These are phyloP conservation scores for Aechmea fasciata DNA, from an alignment of 176 grass and related monocot species.

Conservation along the genomic window DNA sequence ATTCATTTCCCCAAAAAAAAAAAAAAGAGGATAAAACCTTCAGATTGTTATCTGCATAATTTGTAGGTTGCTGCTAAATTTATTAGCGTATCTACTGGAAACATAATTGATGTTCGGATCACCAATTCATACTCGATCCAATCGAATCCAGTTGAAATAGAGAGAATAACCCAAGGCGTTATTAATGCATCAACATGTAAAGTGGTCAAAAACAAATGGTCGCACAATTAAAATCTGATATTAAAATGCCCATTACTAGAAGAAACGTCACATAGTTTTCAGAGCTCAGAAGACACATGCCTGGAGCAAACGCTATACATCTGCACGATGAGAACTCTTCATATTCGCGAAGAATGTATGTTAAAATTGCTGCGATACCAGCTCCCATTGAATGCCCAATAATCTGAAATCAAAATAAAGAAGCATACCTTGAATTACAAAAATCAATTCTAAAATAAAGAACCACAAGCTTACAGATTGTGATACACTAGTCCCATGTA, in stretches of 20 bases:
- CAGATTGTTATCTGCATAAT: too few species aligned
- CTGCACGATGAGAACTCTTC: slow-evolving; percentile 57
- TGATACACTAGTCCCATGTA: not conserved
- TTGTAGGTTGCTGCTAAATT: too few species aligned
- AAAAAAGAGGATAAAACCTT: too few species aligned
- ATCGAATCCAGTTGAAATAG: not conserved
- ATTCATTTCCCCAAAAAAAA: too few species aligned
- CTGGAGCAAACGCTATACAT: slow-evolving; percentile 91
- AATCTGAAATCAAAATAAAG: slow-evolving; percentile 44
- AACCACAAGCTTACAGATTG: not conserved
- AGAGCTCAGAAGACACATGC: slow-evolving; percentile 29
- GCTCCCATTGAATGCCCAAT: slow-evolving; percentile 96
- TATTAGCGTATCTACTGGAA: too few species aligned
- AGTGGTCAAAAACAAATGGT: not conserved
- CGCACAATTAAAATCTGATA: not conserved
- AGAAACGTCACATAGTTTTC: too few species aligned
- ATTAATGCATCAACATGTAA: not conserved
- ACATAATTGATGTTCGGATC: not conserved
- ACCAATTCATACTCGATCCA: not conserved
- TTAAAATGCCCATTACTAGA: not conserved
- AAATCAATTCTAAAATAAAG: slow-evolving; percentile 5
- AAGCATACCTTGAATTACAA: slow-evolving; percentile 20
- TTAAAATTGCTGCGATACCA: slow-evolving; percentile 64
- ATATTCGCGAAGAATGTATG: slow-evolving; percentile 84
- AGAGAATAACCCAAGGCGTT: not conserved